These are phyloP conservation scores for Pythium monospermum DNA, from an alignment of 352 stramenopile species.

Conservation along the genomic window DNA sequence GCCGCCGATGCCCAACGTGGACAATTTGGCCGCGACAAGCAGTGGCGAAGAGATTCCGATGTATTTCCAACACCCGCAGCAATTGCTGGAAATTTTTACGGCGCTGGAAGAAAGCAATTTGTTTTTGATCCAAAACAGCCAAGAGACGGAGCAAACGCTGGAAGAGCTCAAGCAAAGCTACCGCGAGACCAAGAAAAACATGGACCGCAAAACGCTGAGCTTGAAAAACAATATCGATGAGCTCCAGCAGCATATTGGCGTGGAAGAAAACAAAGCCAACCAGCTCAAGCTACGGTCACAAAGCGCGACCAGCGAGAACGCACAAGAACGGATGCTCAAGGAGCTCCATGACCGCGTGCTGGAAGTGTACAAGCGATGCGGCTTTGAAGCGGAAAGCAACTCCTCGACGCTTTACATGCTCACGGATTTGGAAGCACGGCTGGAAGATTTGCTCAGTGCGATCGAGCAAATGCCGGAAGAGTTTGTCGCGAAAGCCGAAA, in stretches of 20 bases:
- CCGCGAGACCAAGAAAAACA: constrained; percentile 84
- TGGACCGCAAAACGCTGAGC: constrained; percentile 82
- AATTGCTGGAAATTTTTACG: constrained; percentile 93
- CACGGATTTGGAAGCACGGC: constrained; percentile 85
- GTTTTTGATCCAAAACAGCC: constrained; percentile 95
- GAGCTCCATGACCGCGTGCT: constrained; percentile 86
- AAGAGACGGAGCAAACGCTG: constrained; percentile 93
- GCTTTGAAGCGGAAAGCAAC: constrained; percentile 90
- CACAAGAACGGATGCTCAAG: constrained; percentile 86
- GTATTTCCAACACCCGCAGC: constrained; percentile 92
- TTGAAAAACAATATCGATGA: constrained; percentile 89
- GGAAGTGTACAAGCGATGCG: constrained; percentile 90
- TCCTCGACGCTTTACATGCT: constrained; percentile 93
- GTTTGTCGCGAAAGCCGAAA: constrained; percentile 92
- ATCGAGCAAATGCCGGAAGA: constrained; percentile 93
- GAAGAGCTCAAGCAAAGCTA: constrained; percentile 94
- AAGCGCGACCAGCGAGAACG: constrained; percentile 74
- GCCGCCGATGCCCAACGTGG: constrained; percentile 62
- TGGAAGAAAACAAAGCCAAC: constrained; percentile 81
- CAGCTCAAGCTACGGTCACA: constrained; percentile 64
- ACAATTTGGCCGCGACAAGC: constrained; percentile 57
- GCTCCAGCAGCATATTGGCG: constrained; percentile 81
- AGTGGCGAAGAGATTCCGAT: constrained; percentile 92
- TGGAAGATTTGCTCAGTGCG: constrained; percentile 88
- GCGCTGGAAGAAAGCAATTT: constrained; percentile 93